Base-by-base conservation (phyloP, 2,329 filamentous ascomycete genomes). In the Hypoxylon sp. region DNA sequence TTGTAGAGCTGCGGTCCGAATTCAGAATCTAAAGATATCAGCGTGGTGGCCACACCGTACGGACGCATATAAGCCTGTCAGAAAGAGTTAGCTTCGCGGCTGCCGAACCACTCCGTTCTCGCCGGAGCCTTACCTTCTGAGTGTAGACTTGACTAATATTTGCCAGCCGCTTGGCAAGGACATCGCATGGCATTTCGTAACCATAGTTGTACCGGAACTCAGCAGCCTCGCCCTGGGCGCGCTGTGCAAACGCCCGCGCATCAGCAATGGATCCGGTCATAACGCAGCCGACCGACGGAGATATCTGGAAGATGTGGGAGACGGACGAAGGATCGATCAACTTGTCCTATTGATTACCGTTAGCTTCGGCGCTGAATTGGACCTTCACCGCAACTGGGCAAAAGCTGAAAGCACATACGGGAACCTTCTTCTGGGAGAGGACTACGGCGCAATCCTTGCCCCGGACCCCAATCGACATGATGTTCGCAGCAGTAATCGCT, bases 71-170 rank as follows among this genome's bases (percentile, higher is more conserved):
- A 97, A 77, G 96, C 96, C 87, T 89, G 66, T 71, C 61, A 75
- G 75, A 79, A 69, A 78, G 74, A 68, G 74, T 77, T 61, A 72
- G 74, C 61, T 66, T 64, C 3, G 48, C 17, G 25, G 11, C 49
- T 33, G n/a, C 25, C 57, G 44, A 54, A 37, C 51, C 27, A 61
- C 33, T 57, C 27, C 54, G 50, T 46, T 55, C 60, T 54, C 25
- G 49, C 25, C 55, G 42, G 57, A 62, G 62, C 75, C 84, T 79
- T 81, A 98, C 96, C 82, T 94, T 88, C 85, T 99, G 96, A 75
- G 96, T 99, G 84, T 98, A 99, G 73, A 99, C 96, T 84, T 99
- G 96, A 83, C 94, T 98, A 85, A 99, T 98, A 84, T 99, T 99
- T 80, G 96, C 96, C 83, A 99, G 86, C 80, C 96, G 90, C 89